These are phyloP conservation scores for Arthonia radiata DNA, from an alignment of 495 filamentous ascomycete species.

Conservation along the genomic window DNA sequence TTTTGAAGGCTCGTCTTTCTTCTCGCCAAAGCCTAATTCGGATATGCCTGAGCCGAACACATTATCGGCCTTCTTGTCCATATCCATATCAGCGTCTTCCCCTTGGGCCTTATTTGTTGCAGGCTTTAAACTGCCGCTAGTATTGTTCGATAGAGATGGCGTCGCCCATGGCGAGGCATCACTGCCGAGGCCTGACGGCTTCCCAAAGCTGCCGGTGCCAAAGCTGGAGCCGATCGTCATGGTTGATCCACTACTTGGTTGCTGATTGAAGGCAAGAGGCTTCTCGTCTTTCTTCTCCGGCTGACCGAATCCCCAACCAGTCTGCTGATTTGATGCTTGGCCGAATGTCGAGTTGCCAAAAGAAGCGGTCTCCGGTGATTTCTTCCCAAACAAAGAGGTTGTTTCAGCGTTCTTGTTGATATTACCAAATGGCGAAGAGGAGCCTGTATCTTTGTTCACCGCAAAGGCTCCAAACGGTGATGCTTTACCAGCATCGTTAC, in stretches of 20 bases:
- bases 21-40: neutral
- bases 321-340: too few species aligned
- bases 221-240: constrained; percentile 11
- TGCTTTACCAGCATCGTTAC: constrained; percentile 6
- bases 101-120: constrained; percentile 4
- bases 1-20: constrained; percentile 7
- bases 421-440: constrained; percentile 11
- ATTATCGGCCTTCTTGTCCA: too few species aligned
- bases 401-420: too few species aligned
- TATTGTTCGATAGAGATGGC: constrained; percentile 3
- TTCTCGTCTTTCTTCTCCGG: too few species aligned
- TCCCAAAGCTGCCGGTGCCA: constrained; percentile 2
- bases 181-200: constrained; percentile 1
- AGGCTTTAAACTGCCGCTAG: constrained; percentile 5
- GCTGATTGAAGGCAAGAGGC: too few species aligned
- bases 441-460: too few species aligned
- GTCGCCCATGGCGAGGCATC: constrained; percentile 4
- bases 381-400: too few species aligned
- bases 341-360: too few species aligned
- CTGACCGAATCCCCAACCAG: too few species aligned
- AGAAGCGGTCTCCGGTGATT: too few species aligned
- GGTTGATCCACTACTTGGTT: constrained; percentile 16
- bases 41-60: too few species aligned
- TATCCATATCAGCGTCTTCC: constrained; percentile 7
- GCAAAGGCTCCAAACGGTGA: constrained; percentile 11